A percentile compares a stretch with the other conserved stretches of the same genome.
phyloP scores from a whole-genome alignment of 305 asterid genomes.

The Fraxinus baroniana region DNA sequence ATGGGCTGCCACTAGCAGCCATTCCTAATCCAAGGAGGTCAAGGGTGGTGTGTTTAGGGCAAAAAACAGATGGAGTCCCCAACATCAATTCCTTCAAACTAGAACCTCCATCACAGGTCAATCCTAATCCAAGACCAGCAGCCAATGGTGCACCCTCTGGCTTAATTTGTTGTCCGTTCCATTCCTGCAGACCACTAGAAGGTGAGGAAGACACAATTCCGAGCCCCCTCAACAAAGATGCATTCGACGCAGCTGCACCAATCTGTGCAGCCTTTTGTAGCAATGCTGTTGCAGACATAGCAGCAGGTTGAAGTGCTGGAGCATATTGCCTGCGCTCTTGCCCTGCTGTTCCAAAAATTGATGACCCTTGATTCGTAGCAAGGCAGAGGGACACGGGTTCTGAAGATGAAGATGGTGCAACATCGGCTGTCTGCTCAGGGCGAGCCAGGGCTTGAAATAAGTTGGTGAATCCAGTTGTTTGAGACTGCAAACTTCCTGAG shows the following conservation, averaged over 20 bases:
- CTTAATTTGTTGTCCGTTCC: slow-evolving; percentile 48
- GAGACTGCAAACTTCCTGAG: slow-evolving; percentile 53
- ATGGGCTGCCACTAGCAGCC: slow-evolving; percentile 75
- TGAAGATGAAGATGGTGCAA: slow-evolving; percentile 42
- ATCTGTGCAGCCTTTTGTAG: slow-evolving; percentile 92
- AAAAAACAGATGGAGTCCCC: slow-evolving; percentile 67
- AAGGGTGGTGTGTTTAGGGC: slow-evolving; percentile 84
- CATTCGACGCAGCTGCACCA: slow-evolving; percentile 65
- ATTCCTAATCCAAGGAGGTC: slow-evolving; percentile 94
- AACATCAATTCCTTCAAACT: slow-evolving; percentile 81
- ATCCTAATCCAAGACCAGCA: slow-evolving; percentile 72
- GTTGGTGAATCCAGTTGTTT: slow-evolving; percentile 46
- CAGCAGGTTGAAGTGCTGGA: slow-evolving; percentile 63
- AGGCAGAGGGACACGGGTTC: slow-evolving; percentile 77
- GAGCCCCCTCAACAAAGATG: slow-evolving; percentile 66
- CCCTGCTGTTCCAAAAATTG: slow-evolving; percentile 57
- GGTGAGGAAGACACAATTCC: slow-evolving; percentile 61
- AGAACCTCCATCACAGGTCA: slow-evolving; percentile 65
- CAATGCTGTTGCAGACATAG: slow-evolving; percentile 89
- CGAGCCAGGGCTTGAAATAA: slow-evolving; percentile 42
- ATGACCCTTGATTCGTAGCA: slow-evolving; percentile 63
- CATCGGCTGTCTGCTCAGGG: slow-evolving; percentile 34
- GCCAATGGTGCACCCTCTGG: slow-evolving; percentile 45
- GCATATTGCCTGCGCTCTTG: slow-evolving; percentile 75
- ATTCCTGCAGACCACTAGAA: slow-evolving; percentile 40